Conservation (phyloP, 2,329 filamentous ascomycete genomes). For the Neocatenulostroma microsporum region DNA sequence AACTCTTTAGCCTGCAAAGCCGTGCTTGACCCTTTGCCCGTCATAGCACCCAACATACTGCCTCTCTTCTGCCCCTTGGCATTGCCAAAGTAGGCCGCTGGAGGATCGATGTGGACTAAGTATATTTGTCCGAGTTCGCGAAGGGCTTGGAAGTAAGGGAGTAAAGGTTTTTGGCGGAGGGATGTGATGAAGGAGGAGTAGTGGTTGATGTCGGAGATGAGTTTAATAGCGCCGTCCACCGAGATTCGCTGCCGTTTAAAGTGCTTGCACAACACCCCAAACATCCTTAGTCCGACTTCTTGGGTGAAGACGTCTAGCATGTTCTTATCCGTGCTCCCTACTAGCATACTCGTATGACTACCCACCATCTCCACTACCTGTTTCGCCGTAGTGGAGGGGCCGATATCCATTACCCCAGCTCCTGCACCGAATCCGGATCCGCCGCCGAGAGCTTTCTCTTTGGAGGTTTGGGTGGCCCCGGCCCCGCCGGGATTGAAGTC, state of each 20-base stretch:
- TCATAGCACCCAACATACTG: conserved; percentile 17
- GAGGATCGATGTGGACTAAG: conserved; percentile 57
- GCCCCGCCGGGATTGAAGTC: conserved; percentile 72
- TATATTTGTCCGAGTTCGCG: conserved; percentile 93
- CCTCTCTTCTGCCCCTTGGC: conserved; percentile 18
- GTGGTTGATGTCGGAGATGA: conserved; percentile 94
- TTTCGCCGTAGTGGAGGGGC: conserved; percentile 69
- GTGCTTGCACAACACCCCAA: conserved; percentile 90
- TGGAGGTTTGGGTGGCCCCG: no score
- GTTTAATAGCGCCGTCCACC: conserved; percentile 77
- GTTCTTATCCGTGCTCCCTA: conserved; percentile 92
- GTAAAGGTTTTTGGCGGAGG: conserved; percentile 72
- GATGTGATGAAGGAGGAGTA: conserved; percentile 80
- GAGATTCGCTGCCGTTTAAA: conserved; percentile 91
- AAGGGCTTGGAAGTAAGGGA: conserved; percentile 85
- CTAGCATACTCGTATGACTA: conserved; percentile 84
- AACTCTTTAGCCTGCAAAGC: conserved; percentile 83
- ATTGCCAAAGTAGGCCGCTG: conserved; percentile 19
- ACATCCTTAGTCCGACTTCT: conserved; percentile 88
- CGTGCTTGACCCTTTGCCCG: conserved; percentile 35
- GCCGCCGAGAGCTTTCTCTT: conserved; percentile 26
- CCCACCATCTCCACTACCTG: conserved; percentile 79
- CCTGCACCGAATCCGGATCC: conserved; percentile 24
- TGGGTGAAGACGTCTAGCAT: conserved; percentile 98
- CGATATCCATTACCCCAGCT: conserved; percentile 46